Conservation (phyloP, 805 yeast species). For the Wickerhamomyces tratensis region DNA sequence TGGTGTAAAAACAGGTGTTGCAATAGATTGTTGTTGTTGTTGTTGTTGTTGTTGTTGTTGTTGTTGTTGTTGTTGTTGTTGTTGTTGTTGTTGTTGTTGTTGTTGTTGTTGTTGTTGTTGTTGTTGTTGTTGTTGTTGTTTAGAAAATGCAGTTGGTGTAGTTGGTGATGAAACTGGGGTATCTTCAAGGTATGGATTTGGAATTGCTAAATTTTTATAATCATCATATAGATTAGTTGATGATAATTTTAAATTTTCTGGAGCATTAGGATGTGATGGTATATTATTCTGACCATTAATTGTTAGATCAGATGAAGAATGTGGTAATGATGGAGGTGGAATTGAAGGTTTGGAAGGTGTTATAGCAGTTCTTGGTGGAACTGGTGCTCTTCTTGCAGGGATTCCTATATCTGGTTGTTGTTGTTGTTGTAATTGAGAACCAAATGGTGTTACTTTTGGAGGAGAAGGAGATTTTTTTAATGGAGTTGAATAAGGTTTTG, state of each 20-base stretch:
- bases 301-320: constrained; percentile 6
- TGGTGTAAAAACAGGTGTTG: constrained; percentile 3
- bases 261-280: constrained; percentile 11
- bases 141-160: background rate
- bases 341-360: constrained; percentile 6
- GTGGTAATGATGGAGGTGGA: constrained; percentile 1
- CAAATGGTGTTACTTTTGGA: constrained; percentile 22
- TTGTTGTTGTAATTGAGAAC: constrained; percentile 6
- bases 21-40: constrained; percentile 3
- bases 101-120: constrained; percentile 4
- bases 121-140: constrained; percentile 4
- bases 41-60: constrained; percentile 4
- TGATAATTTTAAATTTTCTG: constrained; percentile 25
- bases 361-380: constrained; percentile 1
- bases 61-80: constrained; percentile 4
- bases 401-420: constrained; percentile 4
- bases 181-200: constrained; percentile 13
- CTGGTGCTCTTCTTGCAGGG: background rate
- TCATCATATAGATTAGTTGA: background rate
- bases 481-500: constrained; percentile 30
- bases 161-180: constrained; percentile 1
- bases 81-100: constrained; percentile 5
- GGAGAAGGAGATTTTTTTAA: constrained; percentile 32
- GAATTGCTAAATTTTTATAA: constrained; percentile 3
- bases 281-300: constrained; percentile 3